Evolutionary conservation across 352 stramenopile species (phyloP).

Genomic region (Pythium folliculosum): DNA sequence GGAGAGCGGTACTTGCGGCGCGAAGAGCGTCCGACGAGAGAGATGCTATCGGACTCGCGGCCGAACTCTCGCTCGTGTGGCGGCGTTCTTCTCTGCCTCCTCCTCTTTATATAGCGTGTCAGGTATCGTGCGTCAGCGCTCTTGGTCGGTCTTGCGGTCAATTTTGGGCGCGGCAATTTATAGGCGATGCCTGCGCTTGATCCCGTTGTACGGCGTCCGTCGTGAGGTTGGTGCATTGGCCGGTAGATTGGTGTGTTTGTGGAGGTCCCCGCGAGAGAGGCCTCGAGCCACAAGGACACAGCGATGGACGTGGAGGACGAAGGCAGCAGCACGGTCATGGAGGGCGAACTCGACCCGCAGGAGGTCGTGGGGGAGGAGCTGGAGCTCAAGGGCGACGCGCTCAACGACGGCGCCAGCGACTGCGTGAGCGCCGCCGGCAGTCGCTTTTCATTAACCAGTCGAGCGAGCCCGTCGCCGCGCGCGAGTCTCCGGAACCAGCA

Average conservation of each 20-base stretch:
- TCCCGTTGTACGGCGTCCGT: background rate
- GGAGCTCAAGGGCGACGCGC: constrained; percentile 23
- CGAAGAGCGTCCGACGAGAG: no score
- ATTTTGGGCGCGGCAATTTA: constrained; percentile 11
- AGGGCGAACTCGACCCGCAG: background rate
- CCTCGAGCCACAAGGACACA: background rate
- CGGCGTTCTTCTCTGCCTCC: no score
- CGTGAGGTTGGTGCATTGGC: background rate
- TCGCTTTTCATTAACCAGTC: constrained; percentile 17
- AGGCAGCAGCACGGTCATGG: background rate
- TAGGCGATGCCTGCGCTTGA: background rate
- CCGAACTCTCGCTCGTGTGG: no score
- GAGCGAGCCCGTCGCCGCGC: constrained; percentile 20
- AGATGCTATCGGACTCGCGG: no score
- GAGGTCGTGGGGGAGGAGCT: background rate
- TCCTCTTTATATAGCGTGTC: background rate
- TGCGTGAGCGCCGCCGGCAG: background rate
- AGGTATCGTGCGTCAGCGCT: background rate
- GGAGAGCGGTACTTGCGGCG: background rate
- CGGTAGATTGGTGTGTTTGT: background rate
- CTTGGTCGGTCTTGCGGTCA: background rate
- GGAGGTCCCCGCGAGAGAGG: background rate
- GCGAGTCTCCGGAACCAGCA: constrained; percentile 10
- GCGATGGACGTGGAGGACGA: constrained; percentile 1
- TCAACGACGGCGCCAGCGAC: constrained; percentile 15